Evolutionary conservation across 176 grass and related monocot species (phyloP).

Genomic region (barley (Hordeum vulgare)): DNA sequence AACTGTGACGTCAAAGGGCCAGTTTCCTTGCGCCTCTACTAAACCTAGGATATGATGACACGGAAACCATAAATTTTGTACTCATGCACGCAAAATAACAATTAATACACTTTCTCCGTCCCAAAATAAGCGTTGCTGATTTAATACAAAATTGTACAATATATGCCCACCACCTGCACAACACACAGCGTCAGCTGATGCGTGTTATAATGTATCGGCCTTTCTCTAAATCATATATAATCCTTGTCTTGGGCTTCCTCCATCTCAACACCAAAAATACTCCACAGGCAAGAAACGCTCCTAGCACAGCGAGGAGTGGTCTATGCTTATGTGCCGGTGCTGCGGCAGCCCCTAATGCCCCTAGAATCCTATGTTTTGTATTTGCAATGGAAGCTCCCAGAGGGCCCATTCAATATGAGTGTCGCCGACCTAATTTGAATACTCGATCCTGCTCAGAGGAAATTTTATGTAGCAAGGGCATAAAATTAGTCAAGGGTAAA

Average conservation of each 20-base stretch:
- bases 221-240: constrained; percentile 96
- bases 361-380: constrained; percentile 11
- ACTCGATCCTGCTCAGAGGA: constrained; percentile 59
- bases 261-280: constrained; percentile 48
- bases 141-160: neutral
- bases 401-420: constrained; percentile 68
- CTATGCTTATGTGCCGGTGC: constrained; percentile 21
- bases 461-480: neutral
- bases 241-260: constrained; percentile 66
- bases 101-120: neutral
- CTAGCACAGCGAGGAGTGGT: constrained; percentile 27
- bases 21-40: too few relatives aligned
- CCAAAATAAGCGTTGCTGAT: too few relatives aligned
- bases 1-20: too few relatives aligned
- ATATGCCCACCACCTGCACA: constrained; percentile 16
- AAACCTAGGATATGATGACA: too few relatives aligned
- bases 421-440: constrained; percentile 58
- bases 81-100: neutral
- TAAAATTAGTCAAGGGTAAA: neutral
- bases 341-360: neutral
- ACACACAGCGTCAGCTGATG: constrained; percentile 39
- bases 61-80: neutral
- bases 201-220: constrained; percentile 73
- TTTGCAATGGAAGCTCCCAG: constrained; percentile 67
- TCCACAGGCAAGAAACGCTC: constrained; percentile 33